Conservation (phyloP, 495 filamentous ascomycete genomes). For the Podospora pseudoanserina region DNA sequence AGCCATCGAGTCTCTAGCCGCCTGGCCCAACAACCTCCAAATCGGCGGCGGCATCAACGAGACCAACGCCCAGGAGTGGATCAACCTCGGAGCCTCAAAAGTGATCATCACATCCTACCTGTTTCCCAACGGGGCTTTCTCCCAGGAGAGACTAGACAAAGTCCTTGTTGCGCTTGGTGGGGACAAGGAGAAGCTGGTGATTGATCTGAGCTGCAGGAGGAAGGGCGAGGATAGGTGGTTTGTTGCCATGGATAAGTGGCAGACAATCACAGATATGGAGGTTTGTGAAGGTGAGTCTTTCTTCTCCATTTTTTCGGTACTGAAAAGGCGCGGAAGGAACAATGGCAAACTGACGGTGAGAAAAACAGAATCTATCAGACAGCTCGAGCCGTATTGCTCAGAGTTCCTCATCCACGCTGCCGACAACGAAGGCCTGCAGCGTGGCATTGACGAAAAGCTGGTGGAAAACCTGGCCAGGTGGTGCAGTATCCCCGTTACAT, state of each 20-base stretch:
- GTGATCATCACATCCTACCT: constrained; percentile 80
- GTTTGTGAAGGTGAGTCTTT: constrained; percentile 65
- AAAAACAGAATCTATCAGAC: constrained; percentile 64
- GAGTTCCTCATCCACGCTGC: constrained; percentile 98
- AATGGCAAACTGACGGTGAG: neutral
- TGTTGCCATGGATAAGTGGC: constrained; percentile 98
- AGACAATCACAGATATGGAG: constrained; percentile 94
- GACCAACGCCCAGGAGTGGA: constrained; percentile 78
- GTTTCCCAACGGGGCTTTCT: constrained; percentile 81
- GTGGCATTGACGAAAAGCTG: constrained; percentile 81
- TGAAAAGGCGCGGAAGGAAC: too few relatives aligned
- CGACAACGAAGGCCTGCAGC: constrained; percentile 92
- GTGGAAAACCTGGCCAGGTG: constrained; percentile 74
- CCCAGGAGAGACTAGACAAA: constrained; percentile 62
- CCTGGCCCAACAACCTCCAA: constrained; percentile 77
- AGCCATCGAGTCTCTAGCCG: constrained; percentile 66
- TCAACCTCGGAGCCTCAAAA: constrained; percentile 84
- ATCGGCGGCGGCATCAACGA: constrained; percentile 89
- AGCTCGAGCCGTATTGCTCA: constrained; percentile 82
- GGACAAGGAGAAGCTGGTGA: constrained; percentile 77
- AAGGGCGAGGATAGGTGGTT: constrained; percentile 71
- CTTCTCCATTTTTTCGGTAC: neutral
- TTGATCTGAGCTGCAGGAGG: constrained; percentile 86
- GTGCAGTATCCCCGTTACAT: constrained; percentile 89
- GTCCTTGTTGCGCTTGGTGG: constrained; percentile 67